Base-by-base conservation (phyloP, 2,329 filamentous ascomycete species). In the Teratosphaeria epicoccoides region DNA sequence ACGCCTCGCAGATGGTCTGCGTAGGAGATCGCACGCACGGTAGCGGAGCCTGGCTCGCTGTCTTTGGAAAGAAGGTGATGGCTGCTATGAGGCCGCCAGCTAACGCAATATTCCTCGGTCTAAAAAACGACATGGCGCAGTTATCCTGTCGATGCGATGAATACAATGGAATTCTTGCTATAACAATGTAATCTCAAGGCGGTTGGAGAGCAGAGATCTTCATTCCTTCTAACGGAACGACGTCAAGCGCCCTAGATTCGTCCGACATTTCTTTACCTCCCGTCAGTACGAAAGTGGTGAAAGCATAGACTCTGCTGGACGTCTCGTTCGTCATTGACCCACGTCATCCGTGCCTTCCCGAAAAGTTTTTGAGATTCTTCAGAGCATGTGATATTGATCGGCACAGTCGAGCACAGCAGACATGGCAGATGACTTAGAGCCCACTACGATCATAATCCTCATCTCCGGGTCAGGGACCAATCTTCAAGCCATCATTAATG, bases 381-480 rank as follows among this genome's bases (percentile, higher is more conserved):
- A n/a, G n/a, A n/a, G 33, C 33, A 40, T 40, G 33, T 40, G 33
- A 40, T 17, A 40, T 40, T 20, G 33, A 40, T 17, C 33, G 17
- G 33, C 33, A 20, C 10, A 9, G n/a, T 40, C 33, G 20, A 7
- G 20, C 9, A 17, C 4, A 17, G n/a, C 20, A 40, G 33, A 17
- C 33, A 40, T 40, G 33, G n/a, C 33, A 6, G 33, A 40, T 17
- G 14, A 7, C 33, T 9, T 37, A 37, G 28, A 12, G 9, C 57
- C 61, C 2, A 55, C 59, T 5, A 55, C 57, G 28, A 59, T 70
- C 50, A 63, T 61, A 1, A 63, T 70, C 48, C 63, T 70, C 64
- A 84, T 84, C 67, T 85, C 82, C 47, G 84, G 87, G 68, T 83
- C 78, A 58, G 87, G 87, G 60, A 82, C 83, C 37, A 91, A 91